phyloP scores from a whole-genome alignment of 176 grass and related monocot genomes.

The Alopecurus myosuroides region DNA sequence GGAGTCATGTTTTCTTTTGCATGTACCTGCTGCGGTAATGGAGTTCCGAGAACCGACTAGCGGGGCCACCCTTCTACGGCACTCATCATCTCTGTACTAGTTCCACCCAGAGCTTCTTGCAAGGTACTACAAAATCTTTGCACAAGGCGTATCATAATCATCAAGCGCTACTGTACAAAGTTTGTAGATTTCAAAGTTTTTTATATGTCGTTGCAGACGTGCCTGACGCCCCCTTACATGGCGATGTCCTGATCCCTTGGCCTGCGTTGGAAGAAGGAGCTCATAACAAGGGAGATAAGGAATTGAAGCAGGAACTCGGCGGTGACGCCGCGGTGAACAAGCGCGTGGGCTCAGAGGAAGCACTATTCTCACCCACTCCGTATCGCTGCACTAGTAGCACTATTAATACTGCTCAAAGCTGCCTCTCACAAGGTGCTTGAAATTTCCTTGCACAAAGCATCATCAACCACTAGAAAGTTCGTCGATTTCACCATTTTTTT shows the following conservation, averaged over 20 bases:
- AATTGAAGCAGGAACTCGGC: background rate
- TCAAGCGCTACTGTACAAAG: background rate
- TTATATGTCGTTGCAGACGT: constrained; percentile 2
- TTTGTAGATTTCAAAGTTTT: background rate
- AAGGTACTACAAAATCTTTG: background rate
- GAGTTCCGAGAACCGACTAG: background rate
- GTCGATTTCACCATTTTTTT: background rate
- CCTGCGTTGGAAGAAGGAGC: background rate
- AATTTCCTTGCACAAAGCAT: background rate
- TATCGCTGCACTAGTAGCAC: background rate
- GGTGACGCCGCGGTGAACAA: background rate
- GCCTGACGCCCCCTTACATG: background rate
- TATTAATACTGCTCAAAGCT: background rate
- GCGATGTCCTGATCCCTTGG: background rate
- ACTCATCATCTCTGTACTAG: background rate
- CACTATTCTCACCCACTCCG: background rate
- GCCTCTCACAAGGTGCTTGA: constrained; percentile 3
- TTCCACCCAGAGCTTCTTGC: background rate
- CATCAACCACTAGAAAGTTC: background rate
- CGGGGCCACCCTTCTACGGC: background rate
- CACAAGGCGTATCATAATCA: background rate
- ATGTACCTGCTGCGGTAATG: background rate
- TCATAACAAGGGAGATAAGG: background rate
- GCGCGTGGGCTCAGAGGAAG: background rate
- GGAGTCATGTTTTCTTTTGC: background rate